Conservation (phyloP, 805 yeast species). For the Kurtzmaniella fragi region DNA sequence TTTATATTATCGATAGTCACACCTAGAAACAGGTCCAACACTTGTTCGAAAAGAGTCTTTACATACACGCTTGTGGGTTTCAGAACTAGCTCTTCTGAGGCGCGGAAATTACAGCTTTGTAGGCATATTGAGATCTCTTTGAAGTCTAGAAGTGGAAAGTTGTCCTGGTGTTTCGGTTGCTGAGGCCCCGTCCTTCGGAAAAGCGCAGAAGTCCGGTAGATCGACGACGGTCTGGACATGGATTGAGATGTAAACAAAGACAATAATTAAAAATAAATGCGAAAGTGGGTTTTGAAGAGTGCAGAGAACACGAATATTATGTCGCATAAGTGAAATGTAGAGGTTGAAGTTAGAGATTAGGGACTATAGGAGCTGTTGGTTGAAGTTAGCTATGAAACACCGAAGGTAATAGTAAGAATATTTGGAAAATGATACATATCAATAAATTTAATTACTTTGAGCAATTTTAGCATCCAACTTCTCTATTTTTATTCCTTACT, state of each 20-base stretch:
- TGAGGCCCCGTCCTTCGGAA: slow-evolving; percentile 7
- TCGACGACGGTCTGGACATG: slow-evolving; percentile 8
- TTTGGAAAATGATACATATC: no score
- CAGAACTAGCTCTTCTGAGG: slow-evolving; percentile 52
- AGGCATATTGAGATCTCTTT: slow-evolving; percentile 56
- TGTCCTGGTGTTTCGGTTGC: slow-evolving; percentile 33
- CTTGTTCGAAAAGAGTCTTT: slow-evolving; percentile 51
- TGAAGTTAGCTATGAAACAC: no score
- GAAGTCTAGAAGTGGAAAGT: slow-evolving; percentile 58
- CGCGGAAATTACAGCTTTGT: slow-evolving; percentile 57
- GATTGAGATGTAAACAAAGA: not conserved
- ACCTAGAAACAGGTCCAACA: slow-evolving; percentile 57
- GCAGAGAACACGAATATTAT: no score
- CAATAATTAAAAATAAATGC: no score
- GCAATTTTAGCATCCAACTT: no score
- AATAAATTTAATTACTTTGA: no score
- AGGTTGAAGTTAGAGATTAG: no score
- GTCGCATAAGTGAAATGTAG: no score
- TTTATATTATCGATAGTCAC: slow-evolving; percentile 31
- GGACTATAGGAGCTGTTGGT: no score
- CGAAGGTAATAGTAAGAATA: no score
- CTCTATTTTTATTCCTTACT: no score
- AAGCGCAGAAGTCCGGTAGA: slow-evolving; percentile 4
- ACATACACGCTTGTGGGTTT: slow-evolving; percentile 57
- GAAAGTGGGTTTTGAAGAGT: not conserved